phyloP scores from a whole-genome alignment of 305 asterid species.

The Solanum aculeatissimum region DNA sequence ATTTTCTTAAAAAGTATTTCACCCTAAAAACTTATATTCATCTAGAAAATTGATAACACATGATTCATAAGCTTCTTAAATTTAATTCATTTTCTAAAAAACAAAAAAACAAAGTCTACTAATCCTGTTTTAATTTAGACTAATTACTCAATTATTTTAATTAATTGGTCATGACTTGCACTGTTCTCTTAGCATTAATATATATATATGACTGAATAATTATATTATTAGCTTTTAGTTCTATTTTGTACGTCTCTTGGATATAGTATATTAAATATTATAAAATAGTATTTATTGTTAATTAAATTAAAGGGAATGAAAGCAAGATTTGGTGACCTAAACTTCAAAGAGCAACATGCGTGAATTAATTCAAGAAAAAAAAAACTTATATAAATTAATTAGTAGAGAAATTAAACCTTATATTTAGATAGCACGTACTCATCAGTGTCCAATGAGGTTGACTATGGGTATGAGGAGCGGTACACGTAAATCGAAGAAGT shows the following conservation, averaged over 20 bases:
- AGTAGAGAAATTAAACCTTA: not conserved
- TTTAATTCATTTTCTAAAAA: not conserved
- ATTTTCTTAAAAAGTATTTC: not conserved
- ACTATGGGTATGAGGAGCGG: not conserved
- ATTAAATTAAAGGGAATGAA: conserved; percentile 2
- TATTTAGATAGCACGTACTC: not conserved
- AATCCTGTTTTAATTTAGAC: not conserved
- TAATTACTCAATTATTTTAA: not conserved
- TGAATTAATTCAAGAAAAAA: not conserved
- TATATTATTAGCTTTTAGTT: not conserved
- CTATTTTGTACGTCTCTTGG: conserved; percentile 12
- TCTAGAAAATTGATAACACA: too few species aligned
- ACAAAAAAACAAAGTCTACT: not conserved
- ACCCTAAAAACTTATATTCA: too few species aligned
- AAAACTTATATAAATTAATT: not conserved
- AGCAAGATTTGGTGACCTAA: conserved; percentile 30
- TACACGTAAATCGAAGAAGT: not conserved
- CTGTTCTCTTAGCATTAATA: not conserved
- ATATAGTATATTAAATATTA: conserved; percentile 8
- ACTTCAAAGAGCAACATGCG: not conserved
- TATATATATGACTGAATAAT: not conserved
- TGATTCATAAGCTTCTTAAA: not conserved
- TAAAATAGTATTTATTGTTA: not conserved
- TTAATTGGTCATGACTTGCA: not conserved
- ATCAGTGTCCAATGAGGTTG: not conserved